Conservation (phyloP, 2,329 filamentous ascomycete genomes). For the Scopulariopsis brevicaulis region DNA sequence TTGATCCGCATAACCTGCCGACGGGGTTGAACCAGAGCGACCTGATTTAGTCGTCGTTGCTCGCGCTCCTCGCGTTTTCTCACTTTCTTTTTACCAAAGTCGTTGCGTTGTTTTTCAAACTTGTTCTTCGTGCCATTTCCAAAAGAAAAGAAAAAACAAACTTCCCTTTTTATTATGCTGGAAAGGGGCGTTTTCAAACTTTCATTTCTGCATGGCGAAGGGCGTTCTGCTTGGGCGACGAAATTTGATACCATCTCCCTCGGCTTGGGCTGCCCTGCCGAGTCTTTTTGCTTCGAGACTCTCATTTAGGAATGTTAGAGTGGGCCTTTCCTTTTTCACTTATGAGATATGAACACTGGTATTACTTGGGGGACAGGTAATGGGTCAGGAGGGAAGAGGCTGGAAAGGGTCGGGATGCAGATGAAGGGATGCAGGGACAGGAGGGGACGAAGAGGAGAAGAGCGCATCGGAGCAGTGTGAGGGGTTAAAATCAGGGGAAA, state of each 20-base stretch:
- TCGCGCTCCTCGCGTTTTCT: neutral
- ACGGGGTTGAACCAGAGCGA: constrained; percentile 42
- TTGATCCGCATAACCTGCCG: constrained; percentile 12
- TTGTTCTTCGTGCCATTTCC: constrained; percentile 1
- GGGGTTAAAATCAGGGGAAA: neutral
- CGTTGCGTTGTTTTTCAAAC: neutral
- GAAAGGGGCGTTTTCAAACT: neutral
- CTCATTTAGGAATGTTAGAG: constrained; percentile 4
- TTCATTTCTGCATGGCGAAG: neutral
- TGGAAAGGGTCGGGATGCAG: neutral
- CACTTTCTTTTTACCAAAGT: constrained; percentile 6
- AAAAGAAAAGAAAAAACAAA: neutral
- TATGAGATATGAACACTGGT: neutral
- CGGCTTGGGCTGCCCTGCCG: too few species aligned
- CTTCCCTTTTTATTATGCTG: neutral
- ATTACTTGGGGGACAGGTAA: constrained; percentile 1
- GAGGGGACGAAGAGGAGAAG: neutral
- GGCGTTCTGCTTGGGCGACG: neutral
- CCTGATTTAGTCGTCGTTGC: constrained; percentile 32
- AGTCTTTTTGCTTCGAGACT: neutral
- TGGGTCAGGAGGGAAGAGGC: neutral
- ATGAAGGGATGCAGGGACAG: neutral
- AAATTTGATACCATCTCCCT: neutral
- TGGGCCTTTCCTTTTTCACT: constrained; percentile 9
- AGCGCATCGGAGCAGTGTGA: neutral